These are phyloP conservation scores for Aurifilum marmelostoma DNA, from an alignment of 2,329 filamentous ascomycete species.

Conservation along the genomic window DNA sequence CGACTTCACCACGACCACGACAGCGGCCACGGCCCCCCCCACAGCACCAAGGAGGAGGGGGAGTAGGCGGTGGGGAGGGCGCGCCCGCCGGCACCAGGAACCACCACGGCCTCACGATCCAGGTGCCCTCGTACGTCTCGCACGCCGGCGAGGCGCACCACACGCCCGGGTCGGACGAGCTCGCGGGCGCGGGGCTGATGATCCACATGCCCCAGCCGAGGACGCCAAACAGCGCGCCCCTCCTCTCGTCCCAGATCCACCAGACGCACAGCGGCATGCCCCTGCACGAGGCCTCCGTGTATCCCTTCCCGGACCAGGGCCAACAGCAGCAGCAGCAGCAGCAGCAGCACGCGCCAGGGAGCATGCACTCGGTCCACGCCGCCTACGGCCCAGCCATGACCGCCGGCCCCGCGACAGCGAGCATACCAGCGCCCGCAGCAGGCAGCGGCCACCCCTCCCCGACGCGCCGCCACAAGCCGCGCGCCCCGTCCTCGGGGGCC, in stretches of 20 bases:
- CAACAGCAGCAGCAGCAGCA: conserved; percentile 21
- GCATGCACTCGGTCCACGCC: conserved; percentile 22
- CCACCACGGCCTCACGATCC: conserved; percentile 28
- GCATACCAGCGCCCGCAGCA: neutral
- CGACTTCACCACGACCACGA: conserved; percentile 14
- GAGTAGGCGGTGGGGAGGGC: neutral
- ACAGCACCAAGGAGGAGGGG: no score
- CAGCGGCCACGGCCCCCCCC: no score
- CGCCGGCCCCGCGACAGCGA: neutral
- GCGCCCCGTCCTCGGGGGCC: conserved; percentile 58
- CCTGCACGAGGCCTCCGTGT: conserved; percentile 18
- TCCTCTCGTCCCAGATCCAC: conserved; percentile 41
- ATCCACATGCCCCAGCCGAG: conserved; percentile 58
- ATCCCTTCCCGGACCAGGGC: conserved; percentile 24
- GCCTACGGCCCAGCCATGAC: neutral
- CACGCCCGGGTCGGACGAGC: conserved; percentile 30
- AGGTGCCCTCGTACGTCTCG: conserved; percentile 26
- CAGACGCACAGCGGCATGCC: conserved; percentile 38
- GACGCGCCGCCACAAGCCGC: conserved; percentile 50
- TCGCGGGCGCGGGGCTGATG: conserved; percentile 49
- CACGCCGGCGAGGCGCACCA: conserved; percentile 18
- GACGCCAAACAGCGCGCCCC: conserved; percentile 39
- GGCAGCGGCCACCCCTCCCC: conserved; percentile 29
- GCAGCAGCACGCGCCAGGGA: conserved; percentile 25
- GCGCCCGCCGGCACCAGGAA: conserved; percentile 10